Conservation (phyloP, 2,329 filamentous ascomycete genomes). For the Monosporascus sp. region DNA sequence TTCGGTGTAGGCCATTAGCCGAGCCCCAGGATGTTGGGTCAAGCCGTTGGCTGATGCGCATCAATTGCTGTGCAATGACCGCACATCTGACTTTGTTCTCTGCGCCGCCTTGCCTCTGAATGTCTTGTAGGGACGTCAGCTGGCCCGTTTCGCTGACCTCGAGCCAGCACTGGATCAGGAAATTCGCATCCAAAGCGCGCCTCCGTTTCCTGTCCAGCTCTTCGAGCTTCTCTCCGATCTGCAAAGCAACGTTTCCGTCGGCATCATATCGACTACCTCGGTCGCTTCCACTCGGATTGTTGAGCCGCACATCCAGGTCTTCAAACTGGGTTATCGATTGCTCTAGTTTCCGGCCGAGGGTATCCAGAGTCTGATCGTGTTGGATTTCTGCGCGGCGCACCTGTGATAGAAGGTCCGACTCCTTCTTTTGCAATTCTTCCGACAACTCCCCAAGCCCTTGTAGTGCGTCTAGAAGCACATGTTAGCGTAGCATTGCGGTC, state of each 20-base stretch:
- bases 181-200: slow-evolving; percentile 86
- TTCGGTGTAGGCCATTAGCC: slow-evolving; percentile 47
- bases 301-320: slow-evolving; percentile 77
- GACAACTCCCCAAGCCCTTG: slow-evolving; percentile 65
- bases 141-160: slow-evolving; percentile 89
- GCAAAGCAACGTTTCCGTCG: slow-evolving; percentile 85
- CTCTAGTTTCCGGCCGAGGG: slow-evolving; percentile 81
- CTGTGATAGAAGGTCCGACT: slow-evolving; percentile 85
- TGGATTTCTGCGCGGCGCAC: slow-evolving; percentile 88
- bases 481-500: slow-evolving; percentile 19
- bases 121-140: slow-evolving; percentile 80
- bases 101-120: slow-evolving; percentile 75
- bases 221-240: slow-evolving; percentile 90
- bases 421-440: slow-evolving; percentile 81
- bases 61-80: slow-evolving; percentile 85
- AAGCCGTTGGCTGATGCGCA: slow-evolving; percentile 88
- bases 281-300: slow-evolving; percentile 47
- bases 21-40: slow-evolving; percentile 71
- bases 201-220: slow-evolving; percentile 89
- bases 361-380: slow-evolving; percentile 86
- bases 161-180: slow-evolving; percentile 93
- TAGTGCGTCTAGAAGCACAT: slow-evolving; percentile 46
- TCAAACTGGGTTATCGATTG: slow-evolving; percentile 91
- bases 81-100: slow-evolving; percentile 94
- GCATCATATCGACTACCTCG: slow-evolving; percentile 45